Percentiles rank a stretch among this genome's conserved stretches.
Conservation (phyloP, 2,329 filamentous ascomycete genomes). For the Tolypocladium ophioglossoides region DNA sequence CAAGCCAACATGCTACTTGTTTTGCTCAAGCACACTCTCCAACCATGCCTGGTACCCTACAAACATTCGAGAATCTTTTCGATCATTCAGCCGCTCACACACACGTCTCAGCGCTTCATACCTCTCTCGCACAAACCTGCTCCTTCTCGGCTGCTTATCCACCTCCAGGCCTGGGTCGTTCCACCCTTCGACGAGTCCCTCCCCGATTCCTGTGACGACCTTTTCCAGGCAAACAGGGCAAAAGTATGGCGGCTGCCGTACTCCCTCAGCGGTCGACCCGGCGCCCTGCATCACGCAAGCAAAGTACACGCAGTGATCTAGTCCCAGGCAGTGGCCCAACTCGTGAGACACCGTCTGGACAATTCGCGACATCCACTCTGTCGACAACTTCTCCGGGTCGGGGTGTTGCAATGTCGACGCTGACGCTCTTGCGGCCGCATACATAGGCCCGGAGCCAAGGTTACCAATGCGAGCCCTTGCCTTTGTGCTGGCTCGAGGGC, state of each 20-base stretch:
- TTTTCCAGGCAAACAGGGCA: neutral
- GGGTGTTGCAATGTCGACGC: neutral
- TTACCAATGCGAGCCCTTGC: neutral
- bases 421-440: neutral
- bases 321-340: neutral
- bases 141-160: neutral
- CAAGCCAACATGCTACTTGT: neutral
- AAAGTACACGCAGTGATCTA: neutral
- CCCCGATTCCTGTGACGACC: neutral
- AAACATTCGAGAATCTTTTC: neutral
- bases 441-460: neutral
- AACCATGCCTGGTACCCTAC: neutral
- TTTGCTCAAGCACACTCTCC: neutral
- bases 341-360: neutral
- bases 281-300: neutral
- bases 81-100: neutral
- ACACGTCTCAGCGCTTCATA: neutral
- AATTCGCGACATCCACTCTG: neutral
- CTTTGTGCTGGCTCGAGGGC: neutral
- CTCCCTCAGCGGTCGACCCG: neutral
- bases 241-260: neutral
- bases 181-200: neutral
- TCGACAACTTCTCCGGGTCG: neutral
- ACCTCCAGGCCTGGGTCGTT: neutral
- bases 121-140: neutral